Conservation (phyloP, 1,284 basidiomycete species). For the Cutaneotrichosporon sp. region DNA sequence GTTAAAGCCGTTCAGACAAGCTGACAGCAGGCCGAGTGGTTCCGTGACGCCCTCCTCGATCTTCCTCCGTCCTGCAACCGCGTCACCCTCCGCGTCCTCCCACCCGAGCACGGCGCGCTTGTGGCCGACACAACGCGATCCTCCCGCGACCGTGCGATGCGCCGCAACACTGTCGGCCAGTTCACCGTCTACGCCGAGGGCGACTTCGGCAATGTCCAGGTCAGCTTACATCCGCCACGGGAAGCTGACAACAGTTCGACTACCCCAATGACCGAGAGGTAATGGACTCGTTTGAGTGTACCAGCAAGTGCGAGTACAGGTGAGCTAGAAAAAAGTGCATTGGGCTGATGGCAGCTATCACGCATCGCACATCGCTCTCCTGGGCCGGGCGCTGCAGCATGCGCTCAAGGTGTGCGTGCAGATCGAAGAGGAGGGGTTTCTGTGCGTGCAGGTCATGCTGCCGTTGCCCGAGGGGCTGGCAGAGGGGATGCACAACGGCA, state of each 20-base stretch:
- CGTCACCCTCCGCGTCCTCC: conserved; percentile 74
- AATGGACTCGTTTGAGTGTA: conserved; percentile 82
- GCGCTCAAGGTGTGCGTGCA: conserved; percentile 83
- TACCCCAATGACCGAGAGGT: conserved; percentile 88
- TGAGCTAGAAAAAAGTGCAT: conserved; percentile 46
- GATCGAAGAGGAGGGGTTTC: conserved; percentile 74
- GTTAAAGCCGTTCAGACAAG: background rate
- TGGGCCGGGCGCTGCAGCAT: conserved; percentile 70
- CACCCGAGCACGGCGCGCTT: conserved; percentile 37
- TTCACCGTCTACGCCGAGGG: conserved; percentile 76
- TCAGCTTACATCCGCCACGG: conserved; percentile 41
- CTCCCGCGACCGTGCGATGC: background rate
- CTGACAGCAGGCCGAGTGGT: conserved; percentile 73
- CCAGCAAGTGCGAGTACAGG: conserved; percentile 68
- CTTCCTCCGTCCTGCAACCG: conserved; percentile 80
- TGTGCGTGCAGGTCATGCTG: conserved; percentile 85
- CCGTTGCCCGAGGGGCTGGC: conserved; percentile 56
- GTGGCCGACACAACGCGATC: background rate
- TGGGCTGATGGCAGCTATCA: conserved; percentile 64
- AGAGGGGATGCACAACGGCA: conserved; percentile 60
- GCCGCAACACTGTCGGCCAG: conserved; percentile 54
- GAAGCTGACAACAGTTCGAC: conserved; percentile 67
- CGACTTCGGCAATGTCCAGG: conserved; percentile 79
- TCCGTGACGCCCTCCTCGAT: conserved; percentile 86
- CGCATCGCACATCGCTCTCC: conserved; percentile 68